Conservation (phyloP, 1,284 basidiomycete species). For the Malassezia yamatoensis region DNA sequence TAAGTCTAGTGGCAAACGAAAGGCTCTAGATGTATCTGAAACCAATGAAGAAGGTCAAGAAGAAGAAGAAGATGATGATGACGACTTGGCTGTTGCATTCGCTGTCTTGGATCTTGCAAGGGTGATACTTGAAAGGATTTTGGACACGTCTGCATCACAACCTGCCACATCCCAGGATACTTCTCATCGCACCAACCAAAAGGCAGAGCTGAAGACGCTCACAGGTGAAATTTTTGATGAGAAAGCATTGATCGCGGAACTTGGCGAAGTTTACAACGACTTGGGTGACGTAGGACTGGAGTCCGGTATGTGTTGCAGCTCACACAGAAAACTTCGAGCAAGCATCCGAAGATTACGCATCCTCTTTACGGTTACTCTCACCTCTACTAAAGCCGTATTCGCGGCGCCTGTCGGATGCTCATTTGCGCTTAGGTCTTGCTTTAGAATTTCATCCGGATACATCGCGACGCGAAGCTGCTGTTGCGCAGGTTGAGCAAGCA, state of each 20-base stretch:
- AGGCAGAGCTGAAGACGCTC: conserved; percentile 22
- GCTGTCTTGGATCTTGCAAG: conserved; percentile 38
- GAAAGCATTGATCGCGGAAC: conserved; percentile 24
- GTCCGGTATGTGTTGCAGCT: conserved; percentile 21
- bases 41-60: neutral
- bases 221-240: conserved; percentile 26
- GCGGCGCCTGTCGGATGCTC: conserved; percentile 41
- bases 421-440: conserved; percentile 41
- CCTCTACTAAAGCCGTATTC: conserved; percentile 35
- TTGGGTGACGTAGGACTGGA: conserved; percentile 45
- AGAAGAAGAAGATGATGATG: conserved; percentile 19
- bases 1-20: conserved; percentile 3
- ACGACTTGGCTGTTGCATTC: conserved; percentile 41
- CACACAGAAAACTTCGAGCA: conserved; percentile 40
- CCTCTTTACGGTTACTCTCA: conserved; percentile 25
- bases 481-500: conserved; percentile 29
- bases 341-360: conserved; percentile 36
- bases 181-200: neutral
- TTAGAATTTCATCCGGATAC: conserved; percentile 42
- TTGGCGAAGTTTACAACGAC: conserved; percentile 44
- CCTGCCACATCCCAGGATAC: conserved; percentile 2
- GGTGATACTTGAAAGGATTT: conserved; percentile 34
- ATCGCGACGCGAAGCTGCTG: conserved; percentile 23
- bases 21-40: neutral
- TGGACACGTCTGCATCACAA: conserved; percentile 9